Base-by-base conservation (phyloP, 2,329 filamentous ascomycete species). In the Atkinsonella hypoxylon region DNA sequence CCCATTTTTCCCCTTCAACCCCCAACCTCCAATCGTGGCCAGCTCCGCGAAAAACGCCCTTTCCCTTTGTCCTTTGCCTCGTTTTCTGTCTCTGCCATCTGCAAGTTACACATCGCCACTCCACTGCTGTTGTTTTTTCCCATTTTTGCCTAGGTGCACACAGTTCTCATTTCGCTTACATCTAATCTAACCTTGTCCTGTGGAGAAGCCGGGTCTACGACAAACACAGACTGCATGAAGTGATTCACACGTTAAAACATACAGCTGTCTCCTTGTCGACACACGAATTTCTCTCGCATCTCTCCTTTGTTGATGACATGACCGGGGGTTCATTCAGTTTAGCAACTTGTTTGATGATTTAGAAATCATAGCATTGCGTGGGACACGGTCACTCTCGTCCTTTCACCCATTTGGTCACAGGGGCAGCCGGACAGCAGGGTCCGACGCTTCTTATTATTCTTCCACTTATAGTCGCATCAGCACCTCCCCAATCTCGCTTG, bases 101-200 rank as follows among this genome's bases (percentile, higher is more conserved):
- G 11, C n/a, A 41, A 40, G 18, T 3, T 8, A 18, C 31, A 15
- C 11, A 41, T 41, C 50, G 52, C 50, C 50, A 31, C 44, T 52
- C 53, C 48, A 17, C 48, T 9, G 40, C 48, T 36, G 48, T 22
- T 22, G 20, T 13, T 47, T 54, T 10, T 32, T 48, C 47, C 20
- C 42, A 39, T 3, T 20, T 17, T 17, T 9, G 8, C 9, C 39
- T 13, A 3, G 8, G 8, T 15, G 15, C 8, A 17, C 17, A 4
- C 39, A 3, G 15, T 9, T 15, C 39, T 41, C 17, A 20, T 41
- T n/a, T 41, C 39, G 39, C 39, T 41, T 41, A 20, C 39, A 41
- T 15, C 17, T 9, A 41, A 41, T 15, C 17, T 9, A 41, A 5
- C 15, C n/a, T 41, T 10, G 15, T 17, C 2, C 20, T 22, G 20